Base-by-base conservation (phyloP, 139 green algal genomes). In the Pycnococcus provasolii region DNA sequence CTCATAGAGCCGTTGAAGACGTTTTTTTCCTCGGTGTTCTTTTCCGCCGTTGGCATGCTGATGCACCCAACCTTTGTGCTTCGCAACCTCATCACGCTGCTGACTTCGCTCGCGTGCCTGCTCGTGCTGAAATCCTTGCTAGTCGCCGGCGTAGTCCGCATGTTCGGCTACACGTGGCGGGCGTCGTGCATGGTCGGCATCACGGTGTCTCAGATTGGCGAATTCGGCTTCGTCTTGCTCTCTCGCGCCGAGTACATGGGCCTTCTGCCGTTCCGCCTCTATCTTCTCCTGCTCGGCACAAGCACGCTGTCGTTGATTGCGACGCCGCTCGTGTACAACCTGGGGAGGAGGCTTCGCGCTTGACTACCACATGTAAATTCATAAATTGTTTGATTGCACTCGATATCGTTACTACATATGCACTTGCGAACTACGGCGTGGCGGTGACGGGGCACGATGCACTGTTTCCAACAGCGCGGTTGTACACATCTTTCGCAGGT, bases 171-270 rank as follows among this genome's bases (percentile, higher is more conserved):
- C 73, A 79, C 60, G 13, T 45, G 52, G 39, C n/a, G 45, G 39
- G 77, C 65, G 15, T 69, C 76, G 6, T 39, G 69, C 15, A 73
- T 82, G 0, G 89, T 97, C 45, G 91, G 88, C 0, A 68, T 96
- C 4, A 88, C 79, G 62, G 84, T 98, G 74, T 85, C 87, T 4
- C 89, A 96, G 65, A 85, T 91, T 13, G 86, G 91, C 26, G 91
- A 98, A 84, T 96, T 98, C 74, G 84, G 82, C 4, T 96, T 97
- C 70, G 90, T 98, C 45, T 82, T 98, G 76, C 84, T 98, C 44
- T 85, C 73, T 4, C 77, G 90, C 55, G 92, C 87, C 3, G 83
- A 73, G 50, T 75, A 88, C 66, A 72, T 90, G 8, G 68, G 78
- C 3, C 82, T 97, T 9, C 64, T 97, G 53, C 73, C 83, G 1